A percentile compares a stretch with the other conserved stretches of the same genome.
phyloP scores from a whole-genome alignment of 2,329 filamentous ascomycete genomes.

The Elsinoe necatrix region DNA sequence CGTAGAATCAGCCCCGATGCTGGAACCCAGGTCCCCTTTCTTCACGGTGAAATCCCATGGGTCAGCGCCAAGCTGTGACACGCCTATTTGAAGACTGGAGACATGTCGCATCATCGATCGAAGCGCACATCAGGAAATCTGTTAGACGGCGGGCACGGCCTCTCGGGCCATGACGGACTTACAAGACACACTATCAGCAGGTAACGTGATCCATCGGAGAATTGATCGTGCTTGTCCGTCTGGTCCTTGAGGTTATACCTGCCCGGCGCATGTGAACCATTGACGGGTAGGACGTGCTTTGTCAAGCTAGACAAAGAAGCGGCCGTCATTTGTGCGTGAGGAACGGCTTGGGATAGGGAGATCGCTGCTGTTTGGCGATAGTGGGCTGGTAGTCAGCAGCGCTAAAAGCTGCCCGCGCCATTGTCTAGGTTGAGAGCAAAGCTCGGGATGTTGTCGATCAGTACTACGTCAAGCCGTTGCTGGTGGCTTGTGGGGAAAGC shows the following conservation, averaged over 20 bases:
- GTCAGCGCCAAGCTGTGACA: conserved; percentile 7
- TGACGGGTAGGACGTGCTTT: not conserved
- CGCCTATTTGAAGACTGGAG: conserved; percentile 1
- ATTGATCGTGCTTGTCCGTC: not conserved
- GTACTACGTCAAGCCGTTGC: conserved; percentile 13
- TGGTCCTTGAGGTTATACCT: not conserved
- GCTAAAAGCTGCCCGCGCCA: conserved; percentile 8
- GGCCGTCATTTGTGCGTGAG: conserved; percentile 6
- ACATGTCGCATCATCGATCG: conserved; percentile 14
- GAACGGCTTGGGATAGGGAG: not conserved
- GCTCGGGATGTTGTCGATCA: not conserved
- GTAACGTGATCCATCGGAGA: conserved; percentile 2
- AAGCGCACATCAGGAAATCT: conserved; percentile 4
- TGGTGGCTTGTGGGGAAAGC: conserved; percentile 5
- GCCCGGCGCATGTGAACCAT: not conserved
- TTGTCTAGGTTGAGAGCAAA: not conserved
- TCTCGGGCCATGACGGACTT: conserved; percentile 4
- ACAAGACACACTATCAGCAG: not conserved
- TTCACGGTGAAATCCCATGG: not conserved
- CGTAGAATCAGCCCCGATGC: not conserved
- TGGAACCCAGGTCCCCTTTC: not conserved
- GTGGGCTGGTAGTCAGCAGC: not conserved
- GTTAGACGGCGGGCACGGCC: not conserved
- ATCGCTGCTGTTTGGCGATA: conserved; percentile 4
- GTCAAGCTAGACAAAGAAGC: not conserved